A percentile compares a stretch with the other conserved stretches of the same genome.
Evolutionary conservation across 345 rosid genomes (phyloP).

Genomic region (Rubroshorea leprosula): DNA sequence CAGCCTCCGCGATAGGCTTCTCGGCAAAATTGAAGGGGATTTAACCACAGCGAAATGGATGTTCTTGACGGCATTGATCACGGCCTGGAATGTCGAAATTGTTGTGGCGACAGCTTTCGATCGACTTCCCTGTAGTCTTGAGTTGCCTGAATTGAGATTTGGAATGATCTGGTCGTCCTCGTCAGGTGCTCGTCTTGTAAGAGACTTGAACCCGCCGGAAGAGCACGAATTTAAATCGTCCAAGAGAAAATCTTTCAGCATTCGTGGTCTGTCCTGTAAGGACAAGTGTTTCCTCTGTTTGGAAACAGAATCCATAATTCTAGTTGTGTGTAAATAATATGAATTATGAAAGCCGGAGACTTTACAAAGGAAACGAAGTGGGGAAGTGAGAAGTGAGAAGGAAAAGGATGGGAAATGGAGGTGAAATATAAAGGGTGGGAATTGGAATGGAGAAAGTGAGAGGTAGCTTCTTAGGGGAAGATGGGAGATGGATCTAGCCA

Average conservation of each 20-base stretch:
- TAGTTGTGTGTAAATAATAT: too few species aligned
- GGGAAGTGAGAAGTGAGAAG: too few species aligned
- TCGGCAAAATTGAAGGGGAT: constrained; percentile 41
- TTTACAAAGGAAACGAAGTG: too few species aligned
- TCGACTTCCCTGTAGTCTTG: constrained; percentile 31
- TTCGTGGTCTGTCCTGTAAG: constrained; percentile 26
- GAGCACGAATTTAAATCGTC: constrained; percentile 48
- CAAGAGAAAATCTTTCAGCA: constrained; percentile 81
- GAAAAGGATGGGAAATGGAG: too few species aligned
- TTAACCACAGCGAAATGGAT: constrained; percentile 35
- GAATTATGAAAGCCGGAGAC: too few species aligned
- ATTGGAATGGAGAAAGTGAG: too few species aligned
- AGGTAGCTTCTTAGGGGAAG: too few species aligned
- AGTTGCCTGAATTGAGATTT: neutral
- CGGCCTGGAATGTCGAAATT: constrained; percentile 35
- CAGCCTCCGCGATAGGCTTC: constrained; percentile 52
- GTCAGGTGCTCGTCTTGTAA: constrained; percentile 21
- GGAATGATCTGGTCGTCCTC: neutral
- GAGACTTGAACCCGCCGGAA: constrained; percentile 37
- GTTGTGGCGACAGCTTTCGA: constrained; percentile 30
- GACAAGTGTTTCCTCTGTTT: constrained; percentile 16
- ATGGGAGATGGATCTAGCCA: too few species aligned
- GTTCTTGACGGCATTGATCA: constrained; percentile 46
- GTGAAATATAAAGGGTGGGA: too few species aligned
- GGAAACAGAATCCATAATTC: too few species aligned